Base-by-base conservation (phyloP, 108 stramenopile genomes). In the Chaetoceros muelleri region DNA sequence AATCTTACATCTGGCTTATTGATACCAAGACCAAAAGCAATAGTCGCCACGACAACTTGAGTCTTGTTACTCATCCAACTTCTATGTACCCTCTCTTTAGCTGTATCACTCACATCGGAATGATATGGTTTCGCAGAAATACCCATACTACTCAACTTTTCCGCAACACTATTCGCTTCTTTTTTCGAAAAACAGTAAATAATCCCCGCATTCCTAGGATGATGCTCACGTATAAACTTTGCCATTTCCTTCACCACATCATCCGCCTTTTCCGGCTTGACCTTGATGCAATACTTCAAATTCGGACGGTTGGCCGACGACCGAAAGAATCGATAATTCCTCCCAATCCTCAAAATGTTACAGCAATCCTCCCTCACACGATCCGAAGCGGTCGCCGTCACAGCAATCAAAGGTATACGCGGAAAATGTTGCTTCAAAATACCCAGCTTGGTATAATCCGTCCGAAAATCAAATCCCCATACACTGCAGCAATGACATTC, bases 11-110 rank as follows among this genome's bases (percentile, higher is more conserved):
- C 71, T 28, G 94, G 80, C 52, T 95, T 91, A 74, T 98, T 95
- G 63, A 98, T 96, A 21, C 98, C 98, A 56, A 98, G 70, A 17
- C 96, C 96, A 74, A 95, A 98, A 0, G 96, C 98, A 55, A 96
- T 92, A 22, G 98, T 97, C 0, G 93, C 99, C 21, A 82, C 94
- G 17, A 80, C 93, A 8, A 96, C 95, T 69, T 94, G 91, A 5
- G 87, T 80, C 40, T 86, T 62, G 45, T 94, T 87, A 25, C 66
- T 55, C 80, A 93, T 95, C 88, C 90, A 90, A 50, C 71, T 72
- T 58, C 73, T 71, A 55, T 95, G 90, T 46, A 95, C 77, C 28
- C 58, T 51, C 48, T 64, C 34, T 53, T 89, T 88, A 10, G 58
- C 46, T 20, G 71, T 73, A 53, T 19, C 75, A n/a, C 19, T 17